Percentiles rank a stretch among this genome's conserved stretches.
Conservation (phyloP, 2,329 filamentous ascomycete species). For the Aspergillus novoparasiticus region DNA sequence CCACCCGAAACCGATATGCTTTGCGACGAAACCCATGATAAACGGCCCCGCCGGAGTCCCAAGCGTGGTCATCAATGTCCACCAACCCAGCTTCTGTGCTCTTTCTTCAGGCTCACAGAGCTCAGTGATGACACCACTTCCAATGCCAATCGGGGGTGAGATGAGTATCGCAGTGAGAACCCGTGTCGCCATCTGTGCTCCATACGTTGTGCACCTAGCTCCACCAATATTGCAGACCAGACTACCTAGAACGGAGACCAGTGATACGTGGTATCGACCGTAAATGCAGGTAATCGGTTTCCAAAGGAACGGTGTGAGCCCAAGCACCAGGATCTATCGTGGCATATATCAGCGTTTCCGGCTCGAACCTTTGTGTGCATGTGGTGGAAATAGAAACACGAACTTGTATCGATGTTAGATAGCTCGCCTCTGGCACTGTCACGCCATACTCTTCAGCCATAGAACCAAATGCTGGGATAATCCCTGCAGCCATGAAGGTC, state of each 20-base stretch:
- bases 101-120: slow-evolving; percentile 56
- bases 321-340: slow-evolving; percentile 52
- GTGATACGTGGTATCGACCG: slow-evolving; percentile 56
- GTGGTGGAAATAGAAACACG: neutral
- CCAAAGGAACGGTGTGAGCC: slow-evolving; percentile 57
- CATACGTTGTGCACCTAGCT: slow-evolving; percentile 51
- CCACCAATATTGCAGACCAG: slow-evolving; percentile 56
- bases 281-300: slow-evolving; percentile 55
- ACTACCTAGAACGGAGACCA: slow-evolving; percentile 52
- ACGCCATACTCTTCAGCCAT: slow-evolving; percentile 54
- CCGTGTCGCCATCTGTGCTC: slow-evolving; percentile 52
- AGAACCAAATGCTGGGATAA: slow-evolving; percentile 55
- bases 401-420: slow-evolving; percentile 54
- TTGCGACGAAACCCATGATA: slow-evolving; percentile 45
- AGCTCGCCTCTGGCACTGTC: slow-evolving; percentile 51
- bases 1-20: slow-evolving; percentile 57
- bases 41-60: slow-evolving; percentile 45
- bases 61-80: slow-evolving; percentile 54
- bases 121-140: slow-evolving; percentile 57
- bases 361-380: neutral
- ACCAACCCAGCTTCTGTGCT: slow-evolving; percentile 56
- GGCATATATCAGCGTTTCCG: neutral
- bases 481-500: slow-evolving; percentile 54
- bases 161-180: slow-evolving; percentile 56
- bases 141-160: slow-evolving; percentile 53